Evolutionary conservation across 495 filamentous ascomycete species (phyloP).

Genomic region (Thermothielavioides terrestris): DNA sequence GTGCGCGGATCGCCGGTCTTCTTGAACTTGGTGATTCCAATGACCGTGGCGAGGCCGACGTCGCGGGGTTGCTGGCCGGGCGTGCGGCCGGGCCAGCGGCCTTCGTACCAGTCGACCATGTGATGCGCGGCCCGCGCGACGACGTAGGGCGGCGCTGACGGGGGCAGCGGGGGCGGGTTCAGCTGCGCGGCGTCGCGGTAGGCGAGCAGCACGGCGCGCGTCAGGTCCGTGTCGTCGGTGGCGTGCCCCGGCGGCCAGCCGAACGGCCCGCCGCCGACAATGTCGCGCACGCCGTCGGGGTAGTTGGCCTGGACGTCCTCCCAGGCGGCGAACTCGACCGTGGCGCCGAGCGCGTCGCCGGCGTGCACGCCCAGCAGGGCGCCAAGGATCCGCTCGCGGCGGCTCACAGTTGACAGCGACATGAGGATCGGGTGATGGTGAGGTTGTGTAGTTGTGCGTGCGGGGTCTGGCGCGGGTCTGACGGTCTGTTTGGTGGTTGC

Average conservation of each 20-base stretch:
- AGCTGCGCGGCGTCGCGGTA: slow-evolving; percentile 13
- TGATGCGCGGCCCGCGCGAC: slow-evolving; percentile 11
- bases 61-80: slow-evolving; percentile 11
- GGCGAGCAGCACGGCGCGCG: slow-evolving; percentile 17
- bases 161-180: neutral
- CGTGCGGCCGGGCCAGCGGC: slow-evolving; percentile 19
- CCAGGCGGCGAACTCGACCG: slow-evolving; percentile 23
- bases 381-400: slow-evolving; percentile 17
- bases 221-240: slow-evolving; percentile 15
- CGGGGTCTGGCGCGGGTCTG: no score
- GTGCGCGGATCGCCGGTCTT: neutral
- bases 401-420: neutral
- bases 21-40: slow-evolving; percentile 13
- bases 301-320: slow-evolving; percentile 8
- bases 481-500: no score
- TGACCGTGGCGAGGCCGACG: slow-evolving; percentile 19
- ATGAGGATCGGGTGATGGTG: no score
- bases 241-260: slow-evolving; percentile 20
- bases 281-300: slow-evolving; percentile 18
- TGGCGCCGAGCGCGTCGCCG: slow-evolving; percentile 27
- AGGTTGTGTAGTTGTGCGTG: no score
- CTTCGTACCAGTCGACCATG: slow-evolving; percentile 23
- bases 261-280: slow-evolving; percentile 25
- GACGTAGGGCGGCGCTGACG: neutral
- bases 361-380: slow-evolving; percentile 29